A percentile compares a stretch with the other conserved stretches of the same genome.
Conservation (phyloP, 805 yeast genomes). For the Yamadazyma insecticola region DNA sequence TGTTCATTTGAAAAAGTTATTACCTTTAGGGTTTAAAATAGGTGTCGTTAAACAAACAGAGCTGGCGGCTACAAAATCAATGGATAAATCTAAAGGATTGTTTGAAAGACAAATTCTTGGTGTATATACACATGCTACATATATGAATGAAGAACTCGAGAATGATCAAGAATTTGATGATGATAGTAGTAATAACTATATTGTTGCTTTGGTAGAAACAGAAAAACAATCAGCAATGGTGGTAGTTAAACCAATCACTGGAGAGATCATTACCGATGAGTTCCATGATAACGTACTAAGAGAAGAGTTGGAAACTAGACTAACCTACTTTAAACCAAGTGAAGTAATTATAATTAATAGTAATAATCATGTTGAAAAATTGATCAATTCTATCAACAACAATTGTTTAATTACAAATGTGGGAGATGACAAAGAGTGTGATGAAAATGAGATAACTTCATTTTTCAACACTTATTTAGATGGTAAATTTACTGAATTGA, state of each 20-base stretch:
- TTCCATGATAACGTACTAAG: constrained; percentile 58
- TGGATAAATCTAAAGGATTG: constrained; percentile 46
- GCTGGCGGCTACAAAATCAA: constrained; percentile 65
- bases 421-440: constrained; percentile 6
- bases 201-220: constrained; percentile 37
- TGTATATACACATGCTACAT: constrained; percentile 80
- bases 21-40: constrained; percentile 70
- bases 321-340: constrained; percentile 69
- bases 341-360: constrained; percentile 52
- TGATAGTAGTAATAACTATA: constrained; percentile 39
- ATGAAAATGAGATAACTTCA: not conserved
- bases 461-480: constrained; percentile 2
- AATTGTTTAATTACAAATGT: constrained; percentile 8
- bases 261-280: constrained; percentile 68
- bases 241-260: constrained; percentile 68
- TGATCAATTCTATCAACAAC: constrained; percentile 12
- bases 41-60: constrained; percentile 87
- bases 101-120: constrained; percentile 67
- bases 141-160: constrained; percentile 53
- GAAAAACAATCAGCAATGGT: constrained; percentile 40
- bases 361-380: constrained; percentile 10
- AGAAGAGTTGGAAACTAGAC: constrained; percentile 68
- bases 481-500: constrained; percentile 10
- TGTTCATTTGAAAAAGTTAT: constrained; percentile 68
- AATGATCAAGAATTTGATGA: constrained; percentile 13